These are phyloP conservation scores for Pisolithus tinctorius DNA, from an alignment of 768 basidiomycete genomes.

Conservation along the genomic window DNA sequence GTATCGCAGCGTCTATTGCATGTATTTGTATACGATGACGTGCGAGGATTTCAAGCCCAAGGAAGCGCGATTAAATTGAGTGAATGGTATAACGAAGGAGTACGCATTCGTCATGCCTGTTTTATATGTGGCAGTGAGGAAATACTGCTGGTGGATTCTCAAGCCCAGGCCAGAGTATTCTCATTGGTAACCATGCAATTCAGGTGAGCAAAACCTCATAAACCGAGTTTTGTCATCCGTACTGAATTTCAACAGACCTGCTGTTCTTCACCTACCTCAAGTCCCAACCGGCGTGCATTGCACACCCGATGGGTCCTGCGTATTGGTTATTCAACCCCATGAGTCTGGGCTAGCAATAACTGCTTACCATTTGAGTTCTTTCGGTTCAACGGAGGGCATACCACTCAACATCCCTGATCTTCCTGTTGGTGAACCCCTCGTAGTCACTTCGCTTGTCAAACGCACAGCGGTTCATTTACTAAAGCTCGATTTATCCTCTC, in stretches of 20 bases:
- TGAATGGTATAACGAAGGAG: conserved; percentile 34
- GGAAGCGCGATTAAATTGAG: conserved; percentile 36
- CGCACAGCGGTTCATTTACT: conserved; percentile 39
- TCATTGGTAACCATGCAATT: conserved; percentile 50
- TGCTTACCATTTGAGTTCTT: conserved; percentile 51
- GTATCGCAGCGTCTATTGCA: conserved; percentile 31
- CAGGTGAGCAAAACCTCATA: conserved; percentile 27
- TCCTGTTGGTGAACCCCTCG: conserved; percentile 13
- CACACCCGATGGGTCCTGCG: conserved; percentile 50
- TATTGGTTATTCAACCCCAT: conserved; percentile 30
- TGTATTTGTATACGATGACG: conserved; percentile 43
- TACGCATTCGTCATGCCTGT: conserved; percentile 28
- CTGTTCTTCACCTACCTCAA: conserved; percentile 32
- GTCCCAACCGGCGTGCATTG: conserved; percentile 33
- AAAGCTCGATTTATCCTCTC: conserved; percentile 27
- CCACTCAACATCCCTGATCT: conserved; percentile 26
- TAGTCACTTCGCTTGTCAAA: conserved; percentile 40
- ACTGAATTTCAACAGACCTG: conserved; percentile 30
- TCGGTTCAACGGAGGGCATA: conserved; percentile 47
- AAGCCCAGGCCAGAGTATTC: conserved; percentile 39
- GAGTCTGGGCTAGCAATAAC: conserved; percentile 19
- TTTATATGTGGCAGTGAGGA: conserved; percentile 50
- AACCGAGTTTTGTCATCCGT: background rate
- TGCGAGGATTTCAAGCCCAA: conserved; percentile 30
- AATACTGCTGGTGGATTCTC: conserved; percentile 41